Percentiles rank a stretch among this genome's conserved stretches.
Conservation (phyloP, 2,329 filamentous ascomycete species). For the Claviceps sp. region DNA sequence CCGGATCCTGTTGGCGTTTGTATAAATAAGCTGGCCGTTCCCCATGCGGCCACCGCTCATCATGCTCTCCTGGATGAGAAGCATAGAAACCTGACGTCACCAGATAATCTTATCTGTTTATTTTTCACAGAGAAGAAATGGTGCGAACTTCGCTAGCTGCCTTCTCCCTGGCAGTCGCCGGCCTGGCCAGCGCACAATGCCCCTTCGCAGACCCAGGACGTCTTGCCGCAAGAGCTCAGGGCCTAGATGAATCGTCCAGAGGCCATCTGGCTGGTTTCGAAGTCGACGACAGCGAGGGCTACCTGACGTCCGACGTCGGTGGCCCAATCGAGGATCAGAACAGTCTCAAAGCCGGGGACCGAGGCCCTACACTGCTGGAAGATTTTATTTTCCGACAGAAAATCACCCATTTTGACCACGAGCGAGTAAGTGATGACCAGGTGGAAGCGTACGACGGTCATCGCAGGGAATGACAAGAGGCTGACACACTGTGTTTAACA, state of each 20-base stretch:
- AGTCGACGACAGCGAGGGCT: slow-evolving; percentile 40
- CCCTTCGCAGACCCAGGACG: slow-evolving; percentile 19
- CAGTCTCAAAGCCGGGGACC: slow-evolving; percentile 51
- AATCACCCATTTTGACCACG: slow-evolving; percentile 58
- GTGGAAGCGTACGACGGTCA: background rate
- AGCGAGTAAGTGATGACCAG: slow-evolving; percentile 36
- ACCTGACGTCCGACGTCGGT: slow-evolving; percentile 53
- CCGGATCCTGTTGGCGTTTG: background rate
- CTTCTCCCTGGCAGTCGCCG: slow-evolving; percentile 14
- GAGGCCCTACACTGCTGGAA: slow-evolving; percentile 56
- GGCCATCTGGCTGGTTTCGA: slow-evolving; percentile 22
- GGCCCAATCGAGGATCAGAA: slow-evolving; percentile 54
- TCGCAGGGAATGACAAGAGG: background rate
- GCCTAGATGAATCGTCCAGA: slow-evolving; percentile 13
- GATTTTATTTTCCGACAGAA: slow-evolving; percentile 64
- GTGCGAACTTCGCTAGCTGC: slow-evolving; percentile 12
- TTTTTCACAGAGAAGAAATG: slow-evolving; percentile 10
- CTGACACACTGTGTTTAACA: background rate
- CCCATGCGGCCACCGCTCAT: background rate
- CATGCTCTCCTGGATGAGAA: background rate
- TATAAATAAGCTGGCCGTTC: slow-evolving; percentile 2
- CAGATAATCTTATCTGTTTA: background rate
- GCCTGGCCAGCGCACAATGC: slow-evolving; percentile 17
- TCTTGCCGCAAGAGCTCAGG: slow-evolving; percentile 14
- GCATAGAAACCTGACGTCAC: background rate